A percentile compares a stretch with the other conserved stretches of the same genome.
Conservation (phyloP, 345 rosid species). For the Eutrema heterophyllum region DNA sequence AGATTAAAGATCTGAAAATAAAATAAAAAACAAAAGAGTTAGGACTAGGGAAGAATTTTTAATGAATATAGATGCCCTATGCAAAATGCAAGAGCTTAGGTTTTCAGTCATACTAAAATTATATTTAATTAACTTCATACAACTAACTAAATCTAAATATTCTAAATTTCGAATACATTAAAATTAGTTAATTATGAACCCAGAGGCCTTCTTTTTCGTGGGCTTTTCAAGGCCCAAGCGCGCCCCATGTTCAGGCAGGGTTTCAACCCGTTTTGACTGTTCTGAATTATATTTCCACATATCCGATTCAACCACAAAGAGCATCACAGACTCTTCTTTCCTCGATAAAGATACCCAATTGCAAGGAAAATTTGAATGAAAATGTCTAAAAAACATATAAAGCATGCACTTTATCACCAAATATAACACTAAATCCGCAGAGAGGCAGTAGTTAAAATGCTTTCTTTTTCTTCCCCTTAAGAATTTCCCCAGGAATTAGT, state of each 20-base stretch:
- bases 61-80: no score
- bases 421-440: not conserved
- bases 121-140: not conserved
- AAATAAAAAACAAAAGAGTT: no score
- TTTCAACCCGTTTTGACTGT: not conserved
- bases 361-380: not conserved
- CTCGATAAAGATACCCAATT: not conserved
- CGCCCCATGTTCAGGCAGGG: not conserved
- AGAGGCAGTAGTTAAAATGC: not conserved
- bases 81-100: not conserved
- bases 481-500: not conserved
- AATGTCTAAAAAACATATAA: not conserved
- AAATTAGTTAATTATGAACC: not conserved
- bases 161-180: not conserved
- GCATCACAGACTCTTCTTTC: not conserved
- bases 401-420: not conserved
- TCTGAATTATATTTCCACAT: not conserved
- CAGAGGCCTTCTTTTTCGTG: not conserved
- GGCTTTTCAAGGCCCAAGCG: not conserved
- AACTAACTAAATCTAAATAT: not conserved
- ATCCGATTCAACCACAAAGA: not conserved
- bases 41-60: no score
- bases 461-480: not conserved
- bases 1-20: no score
- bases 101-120: not conserved